Percentiles rank a stretch among this genome's conserved stretches.
phyloP scores from a whole-genome alignment of 1,284 basidiomycete species.

The Microbotryum lychnidis-dioicae region DNA sequence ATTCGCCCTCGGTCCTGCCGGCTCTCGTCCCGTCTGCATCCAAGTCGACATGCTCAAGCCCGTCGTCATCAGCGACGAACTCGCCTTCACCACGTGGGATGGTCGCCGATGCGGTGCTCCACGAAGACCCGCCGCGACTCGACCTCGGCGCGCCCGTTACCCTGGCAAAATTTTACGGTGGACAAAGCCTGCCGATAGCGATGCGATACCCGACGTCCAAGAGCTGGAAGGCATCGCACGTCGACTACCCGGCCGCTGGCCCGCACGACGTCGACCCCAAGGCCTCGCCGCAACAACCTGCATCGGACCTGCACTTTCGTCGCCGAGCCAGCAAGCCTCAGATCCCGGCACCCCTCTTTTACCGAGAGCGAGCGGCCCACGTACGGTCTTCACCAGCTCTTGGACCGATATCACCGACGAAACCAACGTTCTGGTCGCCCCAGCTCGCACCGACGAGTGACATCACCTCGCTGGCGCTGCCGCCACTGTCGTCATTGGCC shows the following conservation, averaged over 20 bases:
- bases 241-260: slow-evolving; percentile 17
- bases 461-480: not conserved
- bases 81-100: not conserved
- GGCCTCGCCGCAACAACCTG: slow-evolving; percentile 5
- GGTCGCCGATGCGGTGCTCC: not conserved
- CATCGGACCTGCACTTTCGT: slow-evolving; percentile 5
- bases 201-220: slow-evolving; percentile 3
- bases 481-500: not conserved
- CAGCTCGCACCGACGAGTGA: not conserved
- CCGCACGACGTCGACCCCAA: not conserved
- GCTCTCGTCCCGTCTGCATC: slow-evolving; percentile 17
- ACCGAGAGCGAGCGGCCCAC: not conserved
- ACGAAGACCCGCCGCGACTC: slow-evolving; percentile 23
- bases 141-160: slow-evolving; percentile 19
- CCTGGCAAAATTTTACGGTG: slow-evolving; percentile 15
- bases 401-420: not conserved
- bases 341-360: too few species aligned
- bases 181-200: slow-evolving; percentile 14
- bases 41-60: slow-evolving; percentile 21
- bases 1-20: slow-evolving; percentile 21
- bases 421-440: not conserved
- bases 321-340: not conserved
- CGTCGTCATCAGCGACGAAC: slow-evolving; percentile 22
- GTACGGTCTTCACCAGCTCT: slow-evolving; percentile 6
- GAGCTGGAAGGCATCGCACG: slow-evolving; percentile 6